A percentile compares a stretch with the other conserved stretches of the same genome.
These are phyloP conservation scores for Leptoxyphium fumago DNA, from an alignment of 2,329 filamentous ascomycete genomes.

Conservation along the genomic window DNA sequence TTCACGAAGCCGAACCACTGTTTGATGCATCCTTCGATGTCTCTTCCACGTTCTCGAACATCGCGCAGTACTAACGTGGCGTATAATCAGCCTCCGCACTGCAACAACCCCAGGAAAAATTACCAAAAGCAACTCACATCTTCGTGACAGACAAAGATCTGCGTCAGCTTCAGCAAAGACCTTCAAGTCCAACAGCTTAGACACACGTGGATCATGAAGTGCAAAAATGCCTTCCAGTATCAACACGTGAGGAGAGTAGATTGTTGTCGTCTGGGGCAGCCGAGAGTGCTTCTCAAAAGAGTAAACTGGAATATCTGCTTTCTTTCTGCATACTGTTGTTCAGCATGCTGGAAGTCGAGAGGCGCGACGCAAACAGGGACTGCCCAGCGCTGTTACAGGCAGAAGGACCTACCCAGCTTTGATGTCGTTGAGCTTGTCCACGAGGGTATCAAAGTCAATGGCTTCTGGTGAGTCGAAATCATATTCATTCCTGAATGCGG, in stretches of 20 bases:
- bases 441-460: constrained; percentile 82
- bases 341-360: not conserved
- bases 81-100: constrained; percentile 3
- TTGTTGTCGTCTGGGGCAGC: constrained; percentile 61
- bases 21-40: constrained; percentile 91
- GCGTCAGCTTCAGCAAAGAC: constrained; percentile 95
- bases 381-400: not conserved
- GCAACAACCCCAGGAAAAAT: not conserved
- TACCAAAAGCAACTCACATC: constrained; percentile 45
- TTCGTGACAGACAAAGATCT: constrained; percentile 78
- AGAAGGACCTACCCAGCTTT: constrained; percentile 63
- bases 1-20: constrained; percentile 97
- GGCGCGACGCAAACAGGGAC: not conserved
- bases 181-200: constrained; percentile 85
- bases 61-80: constrained; percentile 56
- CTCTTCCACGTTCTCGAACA: constrained; percentile 73
- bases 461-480: constrained; percentile 93
- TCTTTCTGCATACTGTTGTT: constrained; percentile 37
- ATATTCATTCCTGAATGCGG: constrained; percentile 80
- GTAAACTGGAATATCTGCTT: constrained; percentile 84
- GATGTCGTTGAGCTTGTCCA: constrained; percentile 64
- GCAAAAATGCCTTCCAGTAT: constrained; percentile 95
- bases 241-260: constrained; percentile 92
- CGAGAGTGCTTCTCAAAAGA: constrained; percentile 88
- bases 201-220: constrained; percentile 70